Base-by-base conservation (phyloP, 73 alveolate genomes). In the Paramecium sonneborni region DNA sequence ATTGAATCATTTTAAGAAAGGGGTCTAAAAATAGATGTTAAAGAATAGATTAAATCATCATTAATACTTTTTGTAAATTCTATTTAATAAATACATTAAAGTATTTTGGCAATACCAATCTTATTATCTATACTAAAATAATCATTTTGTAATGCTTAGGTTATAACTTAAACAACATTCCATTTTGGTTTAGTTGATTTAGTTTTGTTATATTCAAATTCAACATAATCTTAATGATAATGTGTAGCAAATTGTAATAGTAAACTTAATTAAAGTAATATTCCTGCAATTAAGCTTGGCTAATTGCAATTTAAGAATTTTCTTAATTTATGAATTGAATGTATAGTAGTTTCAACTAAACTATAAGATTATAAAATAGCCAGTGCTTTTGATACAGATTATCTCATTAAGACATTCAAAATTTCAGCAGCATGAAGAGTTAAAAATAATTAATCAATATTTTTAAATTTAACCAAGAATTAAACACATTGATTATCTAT, bases 211-310 rank as follows among this genome's bases (percentile, higher is more conserved):
- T 72, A 72, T 38, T 72, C 86, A 38, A 72, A 35, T 35, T 72
- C 86, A 35, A 72, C 32, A 72, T 72, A 72, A 72, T 72, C 86
- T 35, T 72, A 32, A 72, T 72, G 86, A 38, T 72, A 72, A n/a
- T 72, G 57, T 0, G 86, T 37, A 38, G 58, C 86, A 34, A 37
- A 72, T 72, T 72, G 35, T 11, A 72, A 35, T 11, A 72, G 15
- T 37, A 35, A 35, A 72, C 86, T 72, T 5, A 37, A 18, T 32
- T 62, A 32, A 14, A 62, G 5, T 26, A 62, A 32, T 0, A 62
- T 62, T 12, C 58, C 55, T 15, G 57, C 38, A 72, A 72, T 37
- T 38, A 72, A 6, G 20, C 32, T 72, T 2, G 86, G 86, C 18
- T 35, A n/a, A 28, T 38, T 41, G 7, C 39, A 38, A 72, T 34